phyloP scores from a whole-genome alignment of 2,329 filamentous ascomycete species.

The Trematosphaeria pertusa region DNA sequence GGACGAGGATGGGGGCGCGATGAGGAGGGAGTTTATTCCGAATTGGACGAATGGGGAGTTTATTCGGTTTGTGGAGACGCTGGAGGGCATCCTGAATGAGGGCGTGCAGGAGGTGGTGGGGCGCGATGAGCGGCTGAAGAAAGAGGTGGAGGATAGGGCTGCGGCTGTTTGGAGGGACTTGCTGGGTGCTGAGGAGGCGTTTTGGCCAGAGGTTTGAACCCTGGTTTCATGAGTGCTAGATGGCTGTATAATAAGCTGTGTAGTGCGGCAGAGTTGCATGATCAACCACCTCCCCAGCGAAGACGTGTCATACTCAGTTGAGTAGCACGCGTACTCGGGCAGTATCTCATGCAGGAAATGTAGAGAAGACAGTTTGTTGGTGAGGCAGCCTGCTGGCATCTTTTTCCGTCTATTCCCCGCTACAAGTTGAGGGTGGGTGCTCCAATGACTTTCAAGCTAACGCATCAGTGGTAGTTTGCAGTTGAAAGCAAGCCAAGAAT shows the following conservation, averaged over 20 bases:
- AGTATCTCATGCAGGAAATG: too few species aligned
- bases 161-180: slow-evolving; percentile 33
- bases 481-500: too few species aligned
- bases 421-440: too few species aligned
- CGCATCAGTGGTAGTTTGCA: too few species aligned
- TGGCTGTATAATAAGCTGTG: background rate
- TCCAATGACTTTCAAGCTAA: too few species aligned
- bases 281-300: too few species aligned
- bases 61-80: slow-evolving; percentile 62
- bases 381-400: too few species aligned
- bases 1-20: slow-evolving; percentile 70
- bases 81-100: slow-evolving; percentile 64
- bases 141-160: slow-evolving; percentile 29
- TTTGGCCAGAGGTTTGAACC: slow-evolving; percentile 35
- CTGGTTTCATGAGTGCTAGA: background rate
- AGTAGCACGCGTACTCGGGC: too few species aligned
- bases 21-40: slow-evolving; percentile 69
- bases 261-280: too few species aligned
- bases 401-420: too few species aligned
- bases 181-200: slow-evolving; percentile 42
- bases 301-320: too few species aligned
- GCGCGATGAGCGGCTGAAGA: slow-evolving; percentile 26
- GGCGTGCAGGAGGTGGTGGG: slow-evolving; percentile 30
- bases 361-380: too few species aligned
- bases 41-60: slow-evolving; percentile 73